Evolutionary conservation across 345 rosid species (phyloP), one percentile per base, ranked within the genome.

Genomic region (Kernera saxatilis): DNA sequence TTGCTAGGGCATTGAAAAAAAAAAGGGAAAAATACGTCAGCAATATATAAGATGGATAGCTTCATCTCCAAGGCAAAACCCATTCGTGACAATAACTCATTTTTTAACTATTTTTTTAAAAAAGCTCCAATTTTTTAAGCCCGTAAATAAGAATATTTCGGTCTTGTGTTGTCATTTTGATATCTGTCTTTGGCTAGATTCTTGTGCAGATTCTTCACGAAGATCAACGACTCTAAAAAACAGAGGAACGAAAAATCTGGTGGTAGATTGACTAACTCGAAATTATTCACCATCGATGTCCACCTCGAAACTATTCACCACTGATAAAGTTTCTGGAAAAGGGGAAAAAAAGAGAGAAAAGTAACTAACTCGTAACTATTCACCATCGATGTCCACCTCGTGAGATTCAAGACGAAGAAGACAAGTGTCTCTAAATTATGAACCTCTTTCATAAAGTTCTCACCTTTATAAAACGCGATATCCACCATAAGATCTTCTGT

Each of bases 191-290:
- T 44, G 32, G 66, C 52, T 71, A 58, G 61, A 19, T 39, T 33
- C 46, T 11, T 62, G 63, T 37, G 51, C 22, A 56, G 67, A 66
- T 66, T 58, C 67, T 66, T 57, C 54, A 73, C 72, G 44, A 50
- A 50, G n/a, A 48, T 66, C 72, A 66, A 73, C 12, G 29, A 13
- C 45, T 55, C 51, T 48, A 21, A 65, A 64, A 46, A 57, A 60
- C 36, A 63, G 67, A 49, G 63, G 46, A 67, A 67, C n/a, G n/a
- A 8, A 37, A 50, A 53, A 39, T 40, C 62, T 52, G 15, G 51
- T 22, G 2, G 18, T 17, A 36, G 35, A 64, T 48, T 46, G 14
- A 64, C 32, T 32, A 29, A 44, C 48, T 45, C 18, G 25, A 64
- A 45, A 49, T 46, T 33, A 32, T 48, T 64, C 70, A 49, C 57